Conservation (phyloP, 2,329 filamentous ascomycete species). For the Paraphoma chrysanthemicola region DNA sequence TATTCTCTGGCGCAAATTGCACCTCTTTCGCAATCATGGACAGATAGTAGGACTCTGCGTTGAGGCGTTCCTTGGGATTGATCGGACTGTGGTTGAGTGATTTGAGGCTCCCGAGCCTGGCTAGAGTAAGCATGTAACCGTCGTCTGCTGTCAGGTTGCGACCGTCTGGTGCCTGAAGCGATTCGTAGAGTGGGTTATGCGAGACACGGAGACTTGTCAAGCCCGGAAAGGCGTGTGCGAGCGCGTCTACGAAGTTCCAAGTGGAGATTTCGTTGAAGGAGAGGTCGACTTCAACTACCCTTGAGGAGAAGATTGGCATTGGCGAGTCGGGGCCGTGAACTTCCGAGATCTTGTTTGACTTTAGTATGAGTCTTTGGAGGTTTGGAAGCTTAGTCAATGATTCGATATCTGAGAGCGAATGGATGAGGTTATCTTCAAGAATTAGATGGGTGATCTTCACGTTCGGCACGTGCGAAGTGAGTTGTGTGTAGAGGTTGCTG, state of each 20-base stretch:
- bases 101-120: constrained; percentile 72
- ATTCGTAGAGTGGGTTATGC: constrained; percentile 83
- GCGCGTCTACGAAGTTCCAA: constrained; percentile 77
- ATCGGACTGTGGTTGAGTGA: constrained; percentile 76
- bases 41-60: constrained; percentile 94
- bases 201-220: constrained; percentile 78
- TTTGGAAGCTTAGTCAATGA: constrained; percentile 66
- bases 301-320: constrained; percentile 34
- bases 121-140: constrained; percentile 86
- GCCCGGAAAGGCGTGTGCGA: constrained; percentile 73
- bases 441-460: constrained; percentile 67
- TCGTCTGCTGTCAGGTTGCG: constrained; percentile 69
- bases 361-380: constrained; percentile 65
- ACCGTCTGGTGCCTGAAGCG: constrained; percentile 52
- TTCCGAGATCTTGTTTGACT: constrained; percentile 73
- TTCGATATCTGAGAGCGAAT: constrained; percentile 63
- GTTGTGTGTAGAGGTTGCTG: constrained; percentile 46
- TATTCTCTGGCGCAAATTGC: constrained; percentile 62
- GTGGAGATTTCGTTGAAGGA: constrained; percentile 56
- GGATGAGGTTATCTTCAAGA: constrained; percentile 76
- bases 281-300: constrained; percentile 52
- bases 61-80: constrained; percentile 74
- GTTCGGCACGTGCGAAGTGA: constrained; percentile 49
- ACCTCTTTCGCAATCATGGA: constrained; percentile 81
- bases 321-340: constrained; percentile 31